Base-by-base conservation (phyloP, 2,329 filamentous ascomycete genomes). In the Colletotrichum sp. region DNA sequence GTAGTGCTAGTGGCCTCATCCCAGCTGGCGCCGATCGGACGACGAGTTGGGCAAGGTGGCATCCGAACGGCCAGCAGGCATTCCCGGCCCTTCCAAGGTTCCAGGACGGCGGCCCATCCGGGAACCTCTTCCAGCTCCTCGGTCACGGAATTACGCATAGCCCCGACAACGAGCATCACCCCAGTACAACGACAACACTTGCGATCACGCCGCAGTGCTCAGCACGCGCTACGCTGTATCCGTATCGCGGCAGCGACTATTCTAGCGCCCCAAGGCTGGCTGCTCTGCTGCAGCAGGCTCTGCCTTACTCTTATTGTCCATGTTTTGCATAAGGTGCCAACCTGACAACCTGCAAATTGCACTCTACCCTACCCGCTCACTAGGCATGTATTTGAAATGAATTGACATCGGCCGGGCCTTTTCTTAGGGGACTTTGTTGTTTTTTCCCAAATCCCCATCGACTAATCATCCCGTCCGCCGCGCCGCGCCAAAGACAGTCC, bases 131-230 rank as follows among this genome's bases (percentile, higher is more conserved):
- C 72, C 72, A 71, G 49, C 55, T 52, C 52, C 73, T 63, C 63
- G 73, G 73, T 26, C 69, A 64, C 63, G 69, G 73, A 72, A 63
- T 63, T 68, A 68, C 69, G 55, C 64, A 60, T 72, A 36, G 62
- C 26, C 57, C 62, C 69, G 69, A 72, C 69, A 68, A 68, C 69
- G 72, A 63, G 72, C 72, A 72, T 75, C 26, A 75, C 69, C 72
- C 68, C 68, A 62, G 68, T 57, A 15, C 32, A 65, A 49, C 44
- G 44, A 15, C 62, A 36, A 28, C n/a, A 44, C 10, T 28, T 28
- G 57, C 24, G 44, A 12, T 21, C 44, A 49, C 44, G 44, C 18
- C n/a, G 18, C 18, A n/a, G 16, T 6, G 5, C 13, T 59, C 24
- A 18, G n/a, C 57, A 26, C 21, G 57, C 28, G 24, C 16, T 66